Conservation (phyloP, 2,329 filamentous ascomycete species). For the Leptographium radiaticola region DNA sequence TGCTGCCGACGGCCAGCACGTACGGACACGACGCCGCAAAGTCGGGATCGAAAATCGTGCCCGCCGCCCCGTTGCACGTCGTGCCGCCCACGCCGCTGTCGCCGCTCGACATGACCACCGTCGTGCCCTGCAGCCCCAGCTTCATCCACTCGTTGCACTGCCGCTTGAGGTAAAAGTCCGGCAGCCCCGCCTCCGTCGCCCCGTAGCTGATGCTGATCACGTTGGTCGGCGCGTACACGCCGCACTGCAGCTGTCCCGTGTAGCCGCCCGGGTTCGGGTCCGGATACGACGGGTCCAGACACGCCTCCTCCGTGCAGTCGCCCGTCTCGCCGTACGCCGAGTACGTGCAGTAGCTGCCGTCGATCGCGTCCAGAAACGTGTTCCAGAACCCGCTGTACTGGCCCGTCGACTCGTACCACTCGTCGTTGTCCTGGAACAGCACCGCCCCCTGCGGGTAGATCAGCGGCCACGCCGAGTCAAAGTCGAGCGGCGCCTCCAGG, state of each 20-base stretch:
- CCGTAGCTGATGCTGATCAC: constrained; percentile 43
- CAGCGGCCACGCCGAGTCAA: constrained; percentile 22
- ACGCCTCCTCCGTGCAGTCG: constrained; percentile 19
- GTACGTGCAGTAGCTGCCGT: constrained; percentile 35
- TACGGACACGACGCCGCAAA: constrained; percentile 26
- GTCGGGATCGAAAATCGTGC: constrained; percentile 10
- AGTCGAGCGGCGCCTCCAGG: constrained; percentile 24
- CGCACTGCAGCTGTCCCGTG: constrained; percentile 25
- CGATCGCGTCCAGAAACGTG: constrained; percentile 31
- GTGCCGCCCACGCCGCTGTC: constrained; percentile 29
- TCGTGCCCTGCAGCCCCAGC: constrained; percentile 32
- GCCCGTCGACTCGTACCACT: constrained; percentile 19
- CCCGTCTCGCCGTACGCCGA: constrained; percentile 31
- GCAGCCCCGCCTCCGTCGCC: constrained; percentile 36
- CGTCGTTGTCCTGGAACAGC: constrained; percentile 29
- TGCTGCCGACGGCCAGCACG: constrained; percentile 31
- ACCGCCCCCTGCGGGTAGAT: constrained; percentile 26
- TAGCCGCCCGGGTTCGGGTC: constrained; percentile 31
- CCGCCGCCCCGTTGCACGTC: constrained; percentile 6
- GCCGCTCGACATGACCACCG: constrained; percentile 31
- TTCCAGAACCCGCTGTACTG: constrained; percentile 3
- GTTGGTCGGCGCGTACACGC: constrained; percentile 32
- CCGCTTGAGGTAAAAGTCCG: constrained; percentile 35
- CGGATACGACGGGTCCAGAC: constrained; percentile 33
- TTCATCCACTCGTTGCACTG: constrained; percentile 38